Base-by-base conservation (phyloP, 495 filamentous ascomycete genomes). In the Neurospora sp. region DNA sequence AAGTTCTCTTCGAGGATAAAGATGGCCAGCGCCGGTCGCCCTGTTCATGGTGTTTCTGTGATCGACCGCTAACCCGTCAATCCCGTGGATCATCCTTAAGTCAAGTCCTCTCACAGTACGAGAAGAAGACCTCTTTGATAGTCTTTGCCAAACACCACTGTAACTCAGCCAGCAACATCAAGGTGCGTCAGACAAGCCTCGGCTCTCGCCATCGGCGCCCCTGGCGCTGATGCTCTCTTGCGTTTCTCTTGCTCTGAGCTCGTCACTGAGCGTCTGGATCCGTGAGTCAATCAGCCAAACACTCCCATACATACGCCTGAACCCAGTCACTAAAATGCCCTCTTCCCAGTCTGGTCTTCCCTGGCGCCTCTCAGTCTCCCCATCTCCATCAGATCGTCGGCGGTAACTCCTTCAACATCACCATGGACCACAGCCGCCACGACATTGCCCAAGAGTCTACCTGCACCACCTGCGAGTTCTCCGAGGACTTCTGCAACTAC, bases 221-320 rank as follows among this genome's bases (percentile, higher is more conserved):
- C 70, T 4, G 61, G 71, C 8, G 59, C 74, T 40, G 39, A 44
- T 12, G 78, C 75, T 37, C 45, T 89, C 75, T 82, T 92, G 35
- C 91, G 91, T 0, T 91, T 93, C 77, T 90, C 90, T 9, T 92
- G 79, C 44, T 74, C 79, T 8, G 73, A 73, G 39, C 69, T 79
- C 20, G 77, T 74, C 7, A 70, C 78, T 44, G 76, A 80, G 14
- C 77, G 78, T 27, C 70, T 80, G 7, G 79, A 80, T 38, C 78
- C 79, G 10, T 71, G 74, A 22, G 78, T 69, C 40, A 20, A 10
- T 3, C n/a, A 17, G 3, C 42, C 8, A 48, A 48, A 0, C 8
- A 0, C 1, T 65, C 17, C 20, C n/a, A 20, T 4, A 22, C 12
- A 20, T 35, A 8, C 2, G 69, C 10, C 22, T 68, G 7, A 31